A percentile compares a stretch with the other conserved stretches of the same genome.
These are phyloP conservation scores for Spiromastix sp. DNA, from an alignment of 2,329 filamentous ascomycete genomes.

Conservation along the genomic window DNA sequence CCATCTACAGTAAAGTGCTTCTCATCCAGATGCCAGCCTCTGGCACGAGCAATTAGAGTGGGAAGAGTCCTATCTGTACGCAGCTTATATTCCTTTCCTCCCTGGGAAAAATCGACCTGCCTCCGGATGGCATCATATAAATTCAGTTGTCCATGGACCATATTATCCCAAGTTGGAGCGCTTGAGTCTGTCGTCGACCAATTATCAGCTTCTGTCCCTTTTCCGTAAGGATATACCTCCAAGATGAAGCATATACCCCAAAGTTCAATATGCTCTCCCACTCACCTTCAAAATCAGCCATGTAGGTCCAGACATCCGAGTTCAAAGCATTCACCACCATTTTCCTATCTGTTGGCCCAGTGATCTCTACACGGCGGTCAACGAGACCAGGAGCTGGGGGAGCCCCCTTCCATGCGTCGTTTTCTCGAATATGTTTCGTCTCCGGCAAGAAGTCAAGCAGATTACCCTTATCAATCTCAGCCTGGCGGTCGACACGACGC, in stretches of 20 bases:
- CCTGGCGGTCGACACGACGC: slow-evolving; percentile 74
- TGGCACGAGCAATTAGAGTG: slow-evolving; percentile 85
- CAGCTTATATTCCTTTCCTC: slow-evolving; percentile 93
- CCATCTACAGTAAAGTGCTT: slow-evolving; percentile 95
- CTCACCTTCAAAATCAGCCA: slow-evolving; percentile 96
- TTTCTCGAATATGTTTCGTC: slow-evolving; percentile 90
- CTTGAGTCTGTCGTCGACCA: slow-evolving; percentile 60
- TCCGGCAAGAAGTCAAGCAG: slow-evolving; percentile 92
- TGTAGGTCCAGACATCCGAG: slow-evolving; percentile 94
- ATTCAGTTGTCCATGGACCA: slow-evolving; percentile 97
- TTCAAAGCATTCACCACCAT: slow-evolving; percentile 99
- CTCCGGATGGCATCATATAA: slow-evolving; percentile 90
- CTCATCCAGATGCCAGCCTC: slow-evolving; percentile 97
- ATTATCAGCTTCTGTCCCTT: slow-evolving; percentile 2
- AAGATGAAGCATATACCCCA: background rate
- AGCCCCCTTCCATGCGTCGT: slow-evolving; percentile 87
- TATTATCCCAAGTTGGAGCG: slow-evolving; percentile 97
- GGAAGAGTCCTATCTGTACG: slow-evolving; percentile 78
- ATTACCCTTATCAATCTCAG: slow-evolving; percentile 80
- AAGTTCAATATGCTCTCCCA: too few relatives aligned
- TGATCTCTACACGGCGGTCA: slow-evolving; percentile 93
- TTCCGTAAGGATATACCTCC: too few relatives aligned
- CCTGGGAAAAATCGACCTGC: slow-evolving; percentile 93
- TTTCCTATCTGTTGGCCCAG: slow-evolving; percentile 92
- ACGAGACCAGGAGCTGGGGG: slow-evolving; percentile 83